Evolutionary conservation across 331 rosid species (phyloP), one percentile per base, ranked within the genome.

Genomic region (Stylosanthes scabra): DNA sequence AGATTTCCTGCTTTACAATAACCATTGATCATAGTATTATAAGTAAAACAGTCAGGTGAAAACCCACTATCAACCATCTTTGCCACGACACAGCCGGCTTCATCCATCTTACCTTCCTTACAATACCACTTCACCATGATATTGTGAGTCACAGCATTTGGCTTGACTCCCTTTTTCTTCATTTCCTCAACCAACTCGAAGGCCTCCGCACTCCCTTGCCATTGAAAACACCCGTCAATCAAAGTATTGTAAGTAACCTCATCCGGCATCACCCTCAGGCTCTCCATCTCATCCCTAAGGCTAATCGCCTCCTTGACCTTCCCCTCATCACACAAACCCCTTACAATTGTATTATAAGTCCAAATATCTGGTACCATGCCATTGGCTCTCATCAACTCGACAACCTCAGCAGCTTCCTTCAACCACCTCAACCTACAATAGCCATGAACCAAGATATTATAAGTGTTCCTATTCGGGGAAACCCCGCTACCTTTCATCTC

Each of bases 171-270:
- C 78, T 84, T 84, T 40, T 27, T 52, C 79, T 37, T 59, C 97
- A 94, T 91, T n/a, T 88, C 90, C 74, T 84, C 91, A 11, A 89
- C 62, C 68, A 94, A 81, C 82, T 31, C 51, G 66, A 76, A 75
- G 2, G 90, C 95, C 73, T 74, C 87, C 2, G 13, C 65, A 15
- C 80, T 69, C 7, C 77, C 84, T 14, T 70, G 74, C 79, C 80
- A 71, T 66, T 72, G 69, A 59, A 89, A 91, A 78, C 83, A 84
- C 72, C 88, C 93, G 73, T 94, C 85, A 59, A 94, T 76, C 88
- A 94, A 75, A 6, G 96, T 94, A 81, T 94, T 94, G 82, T 89
- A 94, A 0, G 96, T 94, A 72, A 94, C 88, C 80, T 78, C 88
- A 83, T 94, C 96, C 0, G 95, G 93, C 31, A 74, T 41, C 76